These are phyloP conservation scores for Candida fluviatilis DNA, from an alignment of 805 yeast genomes.

Conservation along the genomic window DNA sequence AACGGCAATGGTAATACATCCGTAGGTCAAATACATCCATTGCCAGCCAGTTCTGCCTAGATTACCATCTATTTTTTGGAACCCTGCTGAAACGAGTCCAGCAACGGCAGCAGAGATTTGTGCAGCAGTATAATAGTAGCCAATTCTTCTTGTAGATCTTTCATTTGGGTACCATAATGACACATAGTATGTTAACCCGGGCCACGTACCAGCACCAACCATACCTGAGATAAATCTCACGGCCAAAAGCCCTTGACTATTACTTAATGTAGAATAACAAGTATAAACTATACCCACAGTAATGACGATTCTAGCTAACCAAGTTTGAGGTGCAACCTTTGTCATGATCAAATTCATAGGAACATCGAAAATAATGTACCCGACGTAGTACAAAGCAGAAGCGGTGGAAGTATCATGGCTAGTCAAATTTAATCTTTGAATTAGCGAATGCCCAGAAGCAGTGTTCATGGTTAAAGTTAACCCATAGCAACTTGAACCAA, in stretches of 20 bases:
- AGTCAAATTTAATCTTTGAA: conserved; percentile 45
- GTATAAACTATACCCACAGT: conserved; percentile 73
- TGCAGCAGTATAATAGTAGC: conserved; percentile 87
- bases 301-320: conserved; percentile 74
- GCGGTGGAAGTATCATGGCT: conserved; percentile 64
- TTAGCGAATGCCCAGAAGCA: conserved; percentile 55
- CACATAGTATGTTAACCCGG: conserved; percentile 82
- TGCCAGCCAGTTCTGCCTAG: conserved; percentile 77
- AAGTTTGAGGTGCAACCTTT: conserved; percentile 70
- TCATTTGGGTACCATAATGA: conserved; percentile 81
- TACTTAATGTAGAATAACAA: conserved; percentile 62
- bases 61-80: conserved; percentile 71
- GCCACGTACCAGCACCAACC: conserved; percentile 86
- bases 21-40: conserved; percentile 79
- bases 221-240: conserved; percentile 67
- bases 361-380: conserved; percentile 75
- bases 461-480: conserved; percentile 74
- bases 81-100: conserved; percentile 81
- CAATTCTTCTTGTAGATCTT: conserved; percentile 70
- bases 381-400: conserved; percentile 76
- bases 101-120: conserved; percentile 81
- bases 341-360: conserved; percentile 87
- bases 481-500: conserved; percentile 75
- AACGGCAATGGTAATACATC: conserved; percentile 57
- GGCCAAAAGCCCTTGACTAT: conserved; percentile 60